These are phyloP conservation scores for Brassica rapa DNA, from an alignment of 345 rosid species.

Conservation along the genomic window DNA sequence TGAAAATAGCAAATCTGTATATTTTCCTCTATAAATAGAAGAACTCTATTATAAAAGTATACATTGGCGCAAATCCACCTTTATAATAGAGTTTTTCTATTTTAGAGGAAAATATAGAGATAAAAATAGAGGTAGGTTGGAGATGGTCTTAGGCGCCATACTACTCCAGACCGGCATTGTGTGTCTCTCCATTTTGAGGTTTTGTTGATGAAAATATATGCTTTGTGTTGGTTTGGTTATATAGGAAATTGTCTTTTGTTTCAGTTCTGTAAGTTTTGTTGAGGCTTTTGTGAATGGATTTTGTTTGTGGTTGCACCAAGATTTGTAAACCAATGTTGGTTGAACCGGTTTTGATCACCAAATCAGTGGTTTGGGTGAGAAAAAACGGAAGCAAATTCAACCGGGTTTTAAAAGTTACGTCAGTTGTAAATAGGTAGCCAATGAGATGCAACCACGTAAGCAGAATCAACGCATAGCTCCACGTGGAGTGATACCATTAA, in stretches of 20 bases:
- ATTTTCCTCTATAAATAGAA: too few species aligned
- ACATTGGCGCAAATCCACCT: too few species aligned
- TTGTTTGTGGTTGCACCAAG: not conserved
- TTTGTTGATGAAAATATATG: not conserved
- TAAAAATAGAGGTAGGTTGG: too few species aligned
- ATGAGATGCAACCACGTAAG: not conserved
- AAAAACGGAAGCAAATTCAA: not conserved
- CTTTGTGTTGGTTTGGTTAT: not conserved
- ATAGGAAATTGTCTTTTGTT: not conserved
- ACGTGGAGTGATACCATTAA: not conserved
- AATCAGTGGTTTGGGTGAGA: not conserved
- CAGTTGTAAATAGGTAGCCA: not conserved
- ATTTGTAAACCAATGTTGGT: not conserved
- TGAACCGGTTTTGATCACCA: not conserved
- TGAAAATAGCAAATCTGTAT: too few species aligned
- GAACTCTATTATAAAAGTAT: too few species aligned
- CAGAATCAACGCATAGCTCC: constrained; percentile 11
- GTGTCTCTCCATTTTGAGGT: constrained; percentile 3
- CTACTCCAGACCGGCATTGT: too few species aligned
- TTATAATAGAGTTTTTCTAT: too few species aligned
- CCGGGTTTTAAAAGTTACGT: not conserved
- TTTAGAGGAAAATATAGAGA: too few species aligned
- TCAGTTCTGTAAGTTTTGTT: not conserved
- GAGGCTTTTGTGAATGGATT: not conserved
- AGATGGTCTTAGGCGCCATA: too few species aligned